Conservation (phyloP, 2,329 filamentous ascomycete species). For the Trichoderma oligosporum region DNA sequence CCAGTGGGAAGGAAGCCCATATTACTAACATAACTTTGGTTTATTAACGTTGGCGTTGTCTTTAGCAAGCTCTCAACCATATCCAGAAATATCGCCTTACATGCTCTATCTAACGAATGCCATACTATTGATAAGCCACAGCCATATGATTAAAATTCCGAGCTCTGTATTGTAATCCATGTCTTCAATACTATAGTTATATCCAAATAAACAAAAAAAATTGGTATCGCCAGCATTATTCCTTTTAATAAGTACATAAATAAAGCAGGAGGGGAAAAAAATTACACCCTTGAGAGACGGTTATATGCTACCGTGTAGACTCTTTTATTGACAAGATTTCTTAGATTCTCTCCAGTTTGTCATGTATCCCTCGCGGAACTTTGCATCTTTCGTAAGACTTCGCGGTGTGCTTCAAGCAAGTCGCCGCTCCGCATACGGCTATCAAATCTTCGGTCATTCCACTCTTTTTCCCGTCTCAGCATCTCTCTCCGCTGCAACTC, state of each 20-base stretch:
- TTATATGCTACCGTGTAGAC: conserved; percentile 1
- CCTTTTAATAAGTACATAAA: not conserved
- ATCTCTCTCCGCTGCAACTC: conserved; percentile 58
- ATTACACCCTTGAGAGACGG: not conserved
- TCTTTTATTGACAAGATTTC: not conserved
- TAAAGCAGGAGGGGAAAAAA: not conserved
- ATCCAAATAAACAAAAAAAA: not conserved
- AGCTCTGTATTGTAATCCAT: too few relatives aligned
- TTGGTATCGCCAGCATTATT: not conserved
- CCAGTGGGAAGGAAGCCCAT: too few relatives aligned
- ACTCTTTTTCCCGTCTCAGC: conserved; percentile 54
- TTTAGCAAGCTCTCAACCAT: too few relatives aligned
- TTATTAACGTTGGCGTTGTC: too few relatives aligned
- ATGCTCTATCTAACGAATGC: too few relatives aligned
- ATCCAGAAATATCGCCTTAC: too few relatives aligned
- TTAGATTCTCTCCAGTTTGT: not conserved
- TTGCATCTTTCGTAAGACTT: conserved; percentile 79
- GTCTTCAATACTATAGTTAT: not conserved
- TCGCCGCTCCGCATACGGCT: conserved; percentile 72
- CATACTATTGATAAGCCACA: too few relatives aligned
- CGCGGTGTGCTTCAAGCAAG: conserved; percentile 71
- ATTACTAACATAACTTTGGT: not conserved
- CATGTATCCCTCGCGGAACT: conserved; percentile 36
- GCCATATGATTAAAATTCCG: too few relatives aligned
- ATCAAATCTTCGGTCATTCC: conserved; percentile 62